Evolutionary conservation across 1,284 basidiomycete species (phyloP).

Genomic region (Cutaneotrichosporon dermatis): DNA sequence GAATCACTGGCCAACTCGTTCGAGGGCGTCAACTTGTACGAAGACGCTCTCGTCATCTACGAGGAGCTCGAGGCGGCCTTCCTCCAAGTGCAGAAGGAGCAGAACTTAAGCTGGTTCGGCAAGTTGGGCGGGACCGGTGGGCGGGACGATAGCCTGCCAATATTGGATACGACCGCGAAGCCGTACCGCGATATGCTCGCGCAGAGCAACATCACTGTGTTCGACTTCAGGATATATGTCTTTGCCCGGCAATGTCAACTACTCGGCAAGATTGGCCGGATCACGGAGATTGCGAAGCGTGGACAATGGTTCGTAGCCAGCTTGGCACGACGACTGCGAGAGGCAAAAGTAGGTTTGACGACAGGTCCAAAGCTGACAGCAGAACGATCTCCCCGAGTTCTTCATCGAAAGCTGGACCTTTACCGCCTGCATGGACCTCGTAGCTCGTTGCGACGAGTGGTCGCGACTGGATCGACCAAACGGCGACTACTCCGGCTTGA

Average conservation of each 20-base stretch:
- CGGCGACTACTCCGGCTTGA: constrained; percentile 58
- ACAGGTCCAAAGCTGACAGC: constrained; percentile 2
- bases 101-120: constrained; percentile 85
- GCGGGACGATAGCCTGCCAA: constrained; percentile 73
- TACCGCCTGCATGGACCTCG: constrained; percentile 79
- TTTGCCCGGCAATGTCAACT: constrained; percentile 79
- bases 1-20: constrained; percentile 91
- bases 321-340: constrained; percentile 54
- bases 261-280: constrained; percentile 71
- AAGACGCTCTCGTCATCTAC: constrained; percentile 85
- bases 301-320: constrained; percentile 46
- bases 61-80: constrained; percentile 87
- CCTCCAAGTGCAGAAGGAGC: constrained; percentile 65
- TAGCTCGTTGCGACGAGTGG: constrained; percentile 80
- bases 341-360: constrained; percentile 60
- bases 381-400: constrained; percentile 67
- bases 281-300: constrained; percentile 73
- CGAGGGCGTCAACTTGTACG: constrained; percentile 80
- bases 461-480: constrained; percentile 47
- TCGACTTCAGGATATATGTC: constrained; percentile 89
- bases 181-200: constrained; percentile 84
- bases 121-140: constrained; percentile 58
- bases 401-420: constrained; percentile 95
- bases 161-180: constrained; percentile 76
- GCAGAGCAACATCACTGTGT: constrained; percentile 85